Conservation (phyloP, 2,329 filamentous ascomycete species). For the Coniochaeta sp. region DNA sequence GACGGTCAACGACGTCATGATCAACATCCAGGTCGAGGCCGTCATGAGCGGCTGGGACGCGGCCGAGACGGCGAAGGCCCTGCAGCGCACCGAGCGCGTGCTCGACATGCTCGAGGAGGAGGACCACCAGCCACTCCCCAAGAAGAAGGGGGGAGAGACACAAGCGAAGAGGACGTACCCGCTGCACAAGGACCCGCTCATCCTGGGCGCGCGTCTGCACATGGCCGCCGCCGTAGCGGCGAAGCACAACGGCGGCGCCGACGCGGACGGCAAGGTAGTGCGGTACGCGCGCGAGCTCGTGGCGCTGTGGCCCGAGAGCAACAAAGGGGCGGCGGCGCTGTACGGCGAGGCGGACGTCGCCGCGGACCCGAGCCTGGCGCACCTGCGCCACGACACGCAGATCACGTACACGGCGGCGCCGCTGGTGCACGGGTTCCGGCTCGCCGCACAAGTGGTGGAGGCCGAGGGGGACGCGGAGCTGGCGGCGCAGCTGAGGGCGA, state of each 20-base stretch:
- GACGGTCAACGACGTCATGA: constrained; percentile 30
- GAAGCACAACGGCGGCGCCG: constrained; percentile 21
- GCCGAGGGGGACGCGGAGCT: constrained; percentile 21
- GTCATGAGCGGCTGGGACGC: constrained; percentile 25
- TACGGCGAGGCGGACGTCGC: constrained; percentile 30
- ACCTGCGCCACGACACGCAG: constrained; percentile 22
- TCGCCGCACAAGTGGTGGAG: constrained; percentile 34
- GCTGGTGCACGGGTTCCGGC: constrained; percentile 35
- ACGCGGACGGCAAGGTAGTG: constrained; percentile 24
- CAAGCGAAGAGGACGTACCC: constrained; percentile 16
- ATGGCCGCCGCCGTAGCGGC: constrained; percentile 32
- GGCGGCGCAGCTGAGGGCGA: constrained; percentile 28
- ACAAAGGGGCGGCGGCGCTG: constrained; percentile 25
- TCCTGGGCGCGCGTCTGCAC: constrained; percentile 33
- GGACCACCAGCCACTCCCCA: constrained; percentile 24
- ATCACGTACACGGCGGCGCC: constrained; percentile 27
- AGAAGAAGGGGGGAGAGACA: constrained; percentile 4
- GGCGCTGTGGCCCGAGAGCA: constrained; percentile 31
- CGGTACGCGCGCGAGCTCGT: constrained; percentile 29
- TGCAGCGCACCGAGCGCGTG: constrained; percentile 38
- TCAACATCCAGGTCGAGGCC: constrained; percentile 33
- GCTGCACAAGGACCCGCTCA: constrained; percentile 33
- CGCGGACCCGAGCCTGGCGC: constrained; percentile 18
- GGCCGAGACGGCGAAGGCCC: constrained; percentile 30
- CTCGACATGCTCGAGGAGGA: constrained; percentile 41